Evolutionary conservation across 148 eudicot genomes (phyloP).

Genomic region (Rhododendron molle): DNA sequence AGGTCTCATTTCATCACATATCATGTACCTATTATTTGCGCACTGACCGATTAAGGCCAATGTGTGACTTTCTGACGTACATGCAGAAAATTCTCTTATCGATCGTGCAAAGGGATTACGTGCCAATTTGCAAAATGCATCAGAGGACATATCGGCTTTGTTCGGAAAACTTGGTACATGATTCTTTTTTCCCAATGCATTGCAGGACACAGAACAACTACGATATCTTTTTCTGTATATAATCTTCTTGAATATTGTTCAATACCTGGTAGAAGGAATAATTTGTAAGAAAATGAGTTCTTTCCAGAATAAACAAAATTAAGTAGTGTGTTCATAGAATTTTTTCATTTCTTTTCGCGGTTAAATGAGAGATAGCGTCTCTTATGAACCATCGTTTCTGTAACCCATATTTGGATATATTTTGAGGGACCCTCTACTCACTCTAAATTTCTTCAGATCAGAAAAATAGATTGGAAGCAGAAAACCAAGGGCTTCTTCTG

Average conservation of each 20-base stretch:
- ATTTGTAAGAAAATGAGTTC: not conserved
- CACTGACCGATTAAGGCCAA: not conserved
- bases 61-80: slow-evolving; percentile 5
- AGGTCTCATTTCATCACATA: not conserved
- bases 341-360: not conserved
- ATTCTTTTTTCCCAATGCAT: not conserved
- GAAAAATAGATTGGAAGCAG: slow-evolving; percentile 57
- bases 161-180: slow-evolving; percentile 56
- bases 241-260: not conserved
- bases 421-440: not conserved
- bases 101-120: slow-evolving; percentile 64
- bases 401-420: not conserved
- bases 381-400: not conserved
- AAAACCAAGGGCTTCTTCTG: slow-evolving; percentile 62
- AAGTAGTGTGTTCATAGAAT: not conserved
- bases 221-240: not conserved
- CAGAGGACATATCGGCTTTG: slow-evolving; percentile 53
- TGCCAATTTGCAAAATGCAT: slow-evolving; percentile 60
- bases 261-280: not conserved
- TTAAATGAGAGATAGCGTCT: not conserved
- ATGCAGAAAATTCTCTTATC: slow-evolving; percentile 56
- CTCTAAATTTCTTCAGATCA: slow-evolving; percentile 38
- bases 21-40: not conserved
- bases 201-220: not conserved
- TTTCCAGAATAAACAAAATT: not conserved